phyloP scores from a whole-genome alignment of 2,329 filamentous ascomycete species.

The Fusarium equiseti region DNA sequence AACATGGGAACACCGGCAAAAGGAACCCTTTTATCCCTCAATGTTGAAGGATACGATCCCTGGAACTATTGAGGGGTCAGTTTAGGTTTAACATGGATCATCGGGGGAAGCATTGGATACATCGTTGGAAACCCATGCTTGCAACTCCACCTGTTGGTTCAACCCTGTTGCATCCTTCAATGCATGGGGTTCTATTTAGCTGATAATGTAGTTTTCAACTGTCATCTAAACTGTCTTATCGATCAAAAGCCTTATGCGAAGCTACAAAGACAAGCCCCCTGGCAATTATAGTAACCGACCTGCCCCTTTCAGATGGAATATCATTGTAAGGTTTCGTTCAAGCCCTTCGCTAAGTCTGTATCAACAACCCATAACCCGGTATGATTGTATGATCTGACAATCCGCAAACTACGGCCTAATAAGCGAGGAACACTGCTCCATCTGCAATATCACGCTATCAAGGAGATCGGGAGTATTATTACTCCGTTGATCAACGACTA shows the following conservation, averaged over 20 bases:
- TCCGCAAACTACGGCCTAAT: not conserved
- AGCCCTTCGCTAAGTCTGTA: not conserved
- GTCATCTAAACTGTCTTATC: not conserved
- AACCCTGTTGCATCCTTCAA: not conserved
- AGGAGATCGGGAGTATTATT: not conserved
- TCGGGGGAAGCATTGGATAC: not conserved
- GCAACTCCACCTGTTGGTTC: not conserved
- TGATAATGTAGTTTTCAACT: not conserved
- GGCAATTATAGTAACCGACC: not conserved
- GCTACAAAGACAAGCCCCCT: not conserved
- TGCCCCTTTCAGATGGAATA: accelerated
- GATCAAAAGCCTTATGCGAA: not conserved
- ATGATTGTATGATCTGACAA: not conserved
- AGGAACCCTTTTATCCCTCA: not conserved
- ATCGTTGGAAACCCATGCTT: not conserved
- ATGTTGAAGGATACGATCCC: not conserved
- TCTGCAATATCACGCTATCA: not conserved
- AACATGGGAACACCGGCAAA: accelerated
- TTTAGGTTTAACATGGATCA: not conserved
- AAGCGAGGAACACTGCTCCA: not conserved
- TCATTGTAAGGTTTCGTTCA: not conserved
- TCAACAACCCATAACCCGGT: not conserved
- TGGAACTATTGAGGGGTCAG: not conserved
- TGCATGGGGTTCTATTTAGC: not conserved
- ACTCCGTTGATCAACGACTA: not conserved